These are phyloP conservation scores for Diplodia sapinea DNA, from an alignment of 2,329 filamentous ascomycete genomes.

Conservation along the genomic window DNA sequence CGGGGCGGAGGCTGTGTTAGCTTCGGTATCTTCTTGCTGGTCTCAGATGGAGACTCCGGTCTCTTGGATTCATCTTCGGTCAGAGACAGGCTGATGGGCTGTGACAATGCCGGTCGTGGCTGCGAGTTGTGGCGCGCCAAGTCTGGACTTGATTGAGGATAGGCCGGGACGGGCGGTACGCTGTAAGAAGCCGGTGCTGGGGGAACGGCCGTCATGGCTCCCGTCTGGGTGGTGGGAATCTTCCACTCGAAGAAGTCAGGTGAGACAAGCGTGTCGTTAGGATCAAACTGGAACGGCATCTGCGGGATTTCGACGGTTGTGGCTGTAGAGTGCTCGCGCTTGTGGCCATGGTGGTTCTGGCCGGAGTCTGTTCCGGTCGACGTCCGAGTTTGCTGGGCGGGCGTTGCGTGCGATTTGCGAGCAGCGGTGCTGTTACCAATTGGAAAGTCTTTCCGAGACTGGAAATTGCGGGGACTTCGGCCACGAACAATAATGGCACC, in stretches of 20 bases:
- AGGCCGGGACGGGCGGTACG: slow-evolving; percentile 47
- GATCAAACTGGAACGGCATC: slow-evolving; percentile 50
- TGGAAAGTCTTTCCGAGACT: slow-evolving; percentile 90
- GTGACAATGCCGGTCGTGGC: slow-evolving; percentile 32
- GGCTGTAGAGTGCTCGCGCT: slow-evolving; percentile 37
- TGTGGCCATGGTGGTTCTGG: slow-evolving; percentile 37
- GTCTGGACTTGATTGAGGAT: slow-evolving; percentile 61
- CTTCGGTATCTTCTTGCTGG: slow-evolving; percentile 41
- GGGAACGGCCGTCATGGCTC: slow-evolving; percentile 53
- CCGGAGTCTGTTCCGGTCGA: slow-evolving; percentile 44
- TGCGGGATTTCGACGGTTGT: slow-evolving; percentile 44
- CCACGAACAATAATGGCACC: slow-evolving; percentile 93
- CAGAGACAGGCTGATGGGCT: slow-evolving; percentile 62
- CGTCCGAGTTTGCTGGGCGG: slow-evolving; percentile 45
- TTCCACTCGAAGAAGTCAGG: slow-evolving; percentile 55
- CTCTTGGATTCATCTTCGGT: slow-evolving; percentile 61
- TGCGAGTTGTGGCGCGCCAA: slow-evolving; percentile 37
- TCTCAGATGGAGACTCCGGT: slow-evolving; percentile 44
- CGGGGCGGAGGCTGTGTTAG: slow-evolving; percentile 44
- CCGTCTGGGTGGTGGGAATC: slow-evolving; percentile 42
- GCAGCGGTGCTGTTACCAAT: slow-evolving; percentile 78
- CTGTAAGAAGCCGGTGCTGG: slow-evolving; percentile 46
- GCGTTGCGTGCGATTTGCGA: slow-evolving; percentile 62
- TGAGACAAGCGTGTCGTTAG: slow-evolving; percentile 48
- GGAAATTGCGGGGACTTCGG: slow-evolving; percentile 91